phyloP scores from a whole-genome alignment of 2,329 filamentous ascomycete species.

The Xylaria arbuscula region DNA sequence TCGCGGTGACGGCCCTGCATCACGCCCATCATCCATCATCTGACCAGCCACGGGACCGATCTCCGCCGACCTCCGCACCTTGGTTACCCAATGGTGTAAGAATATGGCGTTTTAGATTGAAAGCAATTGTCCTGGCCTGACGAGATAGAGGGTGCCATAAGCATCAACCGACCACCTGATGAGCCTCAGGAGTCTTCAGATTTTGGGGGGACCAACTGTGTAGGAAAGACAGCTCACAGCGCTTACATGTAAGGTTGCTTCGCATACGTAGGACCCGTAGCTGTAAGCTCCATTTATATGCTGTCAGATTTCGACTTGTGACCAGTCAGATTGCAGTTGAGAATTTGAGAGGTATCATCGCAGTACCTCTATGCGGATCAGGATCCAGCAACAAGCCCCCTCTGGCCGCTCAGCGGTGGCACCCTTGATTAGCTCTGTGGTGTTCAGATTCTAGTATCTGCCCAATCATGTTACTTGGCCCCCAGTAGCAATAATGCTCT shows the following conservation, averaged over 20 bases:
- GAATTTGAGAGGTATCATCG: slow-evolving; percentile 9
- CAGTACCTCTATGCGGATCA: background rate
- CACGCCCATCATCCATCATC: too few relatives aligned
- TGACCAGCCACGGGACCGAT: too few relatives aligned
- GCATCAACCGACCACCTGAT: background rate
- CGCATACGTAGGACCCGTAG: background rate
- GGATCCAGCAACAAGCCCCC: too few relatives aligned
- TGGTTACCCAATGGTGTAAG: too few relatives aligned
- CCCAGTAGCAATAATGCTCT: slow-evolving; percentile 5
- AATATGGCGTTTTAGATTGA: too few relatives aligned
- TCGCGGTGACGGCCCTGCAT: too few relatives aligned
- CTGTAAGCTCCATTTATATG: slow-evolving; percentile 6
- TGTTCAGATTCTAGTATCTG: slow-evolving; percentile 23
- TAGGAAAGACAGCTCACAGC: slow-evolving; percentile 15
- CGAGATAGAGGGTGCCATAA: too few relatives aligned
- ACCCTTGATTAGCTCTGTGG: too few relatives aligned
- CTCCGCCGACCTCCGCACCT: too few relatives aligned
- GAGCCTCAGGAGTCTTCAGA: slow-evolving; percentile 19
- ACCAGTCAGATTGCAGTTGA: slow-evolving; percentile 11
- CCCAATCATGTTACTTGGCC: slow-evolving; percentile 16
- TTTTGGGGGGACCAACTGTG: slow-evolving; percentile 19
- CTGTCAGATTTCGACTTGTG: slow-evolving; percentile 21
- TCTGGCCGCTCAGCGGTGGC: too few relatives aligned
- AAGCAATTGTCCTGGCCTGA: too few relatives aligned
- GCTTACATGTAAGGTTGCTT: background rate